Evolutionary conservation across 257 asterid species (phyloP).

Genomic region (Capsicum chinense): DNA sequence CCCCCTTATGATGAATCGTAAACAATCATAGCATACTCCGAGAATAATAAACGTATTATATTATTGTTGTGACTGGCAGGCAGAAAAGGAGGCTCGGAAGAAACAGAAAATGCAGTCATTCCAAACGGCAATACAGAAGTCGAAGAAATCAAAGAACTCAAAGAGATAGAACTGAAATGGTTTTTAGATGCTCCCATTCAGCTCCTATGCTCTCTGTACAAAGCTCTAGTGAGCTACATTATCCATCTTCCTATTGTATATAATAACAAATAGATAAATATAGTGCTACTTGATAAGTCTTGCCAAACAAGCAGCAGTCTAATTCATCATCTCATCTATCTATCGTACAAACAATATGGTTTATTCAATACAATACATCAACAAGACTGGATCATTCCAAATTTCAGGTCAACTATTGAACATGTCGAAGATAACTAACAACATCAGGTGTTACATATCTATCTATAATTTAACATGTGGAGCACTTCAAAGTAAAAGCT

Average conservation of each 20-base stretch:
- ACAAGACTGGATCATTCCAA: too few relatives aligned
- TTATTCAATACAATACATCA: too few relatives aligned
- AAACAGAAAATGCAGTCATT: slow-evolving; percentile 93
- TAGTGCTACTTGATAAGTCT: not conserved
- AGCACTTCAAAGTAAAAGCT: too few relatives aligned
- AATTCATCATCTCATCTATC: not conserved
- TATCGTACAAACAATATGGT: too few relatives aligned
- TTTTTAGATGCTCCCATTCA: slow-evolving; percentile 14
- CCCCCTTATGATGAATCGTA: not conserved
- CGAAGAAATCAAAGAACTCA: slow-evolving; percentile 72
- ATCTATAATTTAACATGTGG: too few relatives aligned
- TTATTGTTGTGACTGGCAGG: slow-evolving; percentile 48
- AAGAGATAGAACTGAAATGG: slow-evolving; percentile 79
- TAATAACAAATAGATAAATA: slow-evolving; percentile 21
- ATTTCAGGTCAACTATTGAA: too few relatives aligned
- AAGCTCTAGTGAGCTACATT: slow-evolving; percentile 26
- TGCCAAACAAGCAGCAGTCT: not conserved
- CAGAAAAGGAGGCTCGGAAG: slow-evolving; percentile 91
- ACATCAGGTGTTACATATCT: too few relatives aligned
- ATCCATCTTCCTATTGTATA: not conserved
- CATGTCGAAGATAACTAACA: too few relatives aligned
- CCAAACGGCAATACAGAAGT: slow-evolving; percentile 94
- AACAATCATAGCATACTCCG: not conserved
- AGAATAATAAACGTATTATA: not conserved
- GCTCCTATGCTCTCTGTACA: not conserved